A percentile compares a stretch with the other conserved stretches of the same genome.
Evolutionary conservation across 768 basidiomycete genomes (phyloP).

Genomic region (Russula virescens): DNA sequence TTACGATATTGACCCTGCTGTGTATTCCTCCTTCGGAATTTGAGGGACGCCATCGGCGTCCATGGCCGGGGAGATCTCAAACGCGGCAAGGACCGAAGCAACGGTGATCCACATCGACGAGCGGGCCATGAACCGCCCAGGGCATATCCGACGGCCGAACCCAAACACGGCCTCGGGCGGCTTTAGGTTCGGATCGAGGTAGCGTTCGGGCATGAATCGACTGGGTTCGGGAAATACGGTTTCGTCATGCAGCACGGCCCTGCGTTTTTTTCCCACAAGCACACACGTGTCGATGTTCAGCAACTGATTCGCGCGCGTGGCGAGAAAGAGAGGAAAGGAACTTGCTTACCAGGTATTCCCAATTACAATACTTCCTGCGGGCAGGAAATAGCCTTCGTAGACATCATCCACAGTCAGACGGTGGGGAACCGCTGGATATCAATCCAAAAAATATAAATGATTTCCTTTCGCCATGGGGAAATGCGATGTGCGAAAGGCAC

Average conservation of each 20-base stretch:
- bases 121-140: conserved; percentile 19
- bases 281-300: neutral
- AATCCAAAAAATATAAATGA: neutral
- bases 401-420: conserved; percentile 24
- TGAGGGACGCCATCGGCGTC: neutral
- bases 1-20: conserved; percentile 15
- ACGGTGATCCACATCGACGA: conserved; percentile 18
- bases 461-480: neutral
- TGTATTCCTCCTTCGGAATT: conserved; percentile 11
- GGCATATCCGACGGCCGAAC: conserved; percentile 21
- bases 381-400: conserved; percentile 29
- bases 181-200: conserved; percentile 11
- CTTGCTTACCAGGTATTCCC: conserved; percentile 23
- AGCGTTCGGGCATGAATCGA: conserved; percentile 19
- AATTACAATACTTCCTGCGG: conserved; percentile 30
- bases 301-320: neutral
- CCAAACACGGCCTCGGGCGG: conserved; percentile 11
- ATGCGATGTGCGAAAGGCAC: neutral
- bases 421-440: conserved; percentile 25
- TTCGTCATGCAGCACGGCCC: conserved; percentile 21
- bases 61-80: conserved; percentile 7
- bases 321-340: too few relatives aligned
- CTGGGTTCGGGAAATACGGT: conserved; percentile 12
- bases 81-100: conserved; percentile 12
- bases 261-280: neutral